Conservation (phyloP, 768 basidiomycete species). For the Lentinula guzmanii region DNA sequence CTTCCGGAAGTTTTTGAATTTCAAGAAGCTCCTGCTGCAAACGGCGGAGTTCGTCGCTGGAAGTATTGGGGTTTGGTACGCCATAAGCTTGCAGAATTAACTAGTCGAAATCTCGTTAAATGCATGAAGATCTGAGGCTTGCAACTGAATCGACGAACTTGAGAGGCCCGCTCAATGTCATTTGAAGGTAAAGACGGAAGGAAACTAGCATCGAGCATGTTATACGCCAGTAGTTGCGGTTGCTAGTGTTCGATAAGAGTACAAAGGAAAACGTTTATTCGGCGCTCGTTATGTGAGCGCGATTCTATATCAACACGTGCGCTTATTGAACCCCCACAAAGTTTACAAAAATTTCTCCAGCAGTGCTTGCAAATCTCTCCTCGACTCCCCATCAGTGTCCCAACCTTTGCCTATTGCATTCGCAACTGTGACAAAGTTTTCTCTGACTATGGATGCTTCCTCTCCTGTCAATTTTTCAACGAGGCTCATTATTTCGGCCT, state of each 20-base stretch:
- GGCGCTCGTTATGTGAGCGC: too few species aligned
- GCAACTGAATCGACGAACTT: constrained; percentile 37
- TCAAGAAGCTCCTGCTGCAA: constrained; percentile 72
- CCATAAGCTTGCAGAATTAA: constrained; percentile 66
- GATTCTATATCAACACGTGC: too few species aligned
- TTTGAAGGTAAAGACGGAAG: constrained; percentile 45
- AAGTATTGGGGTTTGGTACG: constrained; percentile 37
- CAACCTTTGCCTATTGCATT: background rate
- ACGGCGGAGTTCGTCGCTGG: constrained; percentile 54
- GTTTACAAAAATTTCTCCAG: background rate
- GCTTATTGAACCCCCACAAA: background rate
- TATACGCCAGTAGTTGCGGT: constrained; percentile 9
- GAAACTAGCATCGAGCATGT: constrained; percentile 29
- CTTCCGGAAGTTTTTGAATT: constrained; percentile 69
- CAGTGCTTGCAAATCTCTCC: background rate
- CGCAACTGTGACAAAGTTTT: background rate
- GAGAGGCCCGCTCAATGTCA: constrained; percentile 53
- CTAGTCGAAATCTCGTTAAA: constrained; percentile 27
- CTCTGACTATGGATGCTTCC: background rate
- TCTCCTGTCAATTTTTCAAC: background rate
- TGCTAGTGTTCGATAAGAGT: background rate
- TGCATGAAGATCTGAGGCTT: constrained; percentile 9
- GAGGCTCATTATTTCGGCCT: background rate
- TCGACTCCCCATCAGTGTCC: background rate
- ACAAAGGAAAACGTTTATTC: background rate